Evolutionary conservation across 257 asterid genomes (phyloP).

Genomic region (Gentiana macrophylla): DNA sequence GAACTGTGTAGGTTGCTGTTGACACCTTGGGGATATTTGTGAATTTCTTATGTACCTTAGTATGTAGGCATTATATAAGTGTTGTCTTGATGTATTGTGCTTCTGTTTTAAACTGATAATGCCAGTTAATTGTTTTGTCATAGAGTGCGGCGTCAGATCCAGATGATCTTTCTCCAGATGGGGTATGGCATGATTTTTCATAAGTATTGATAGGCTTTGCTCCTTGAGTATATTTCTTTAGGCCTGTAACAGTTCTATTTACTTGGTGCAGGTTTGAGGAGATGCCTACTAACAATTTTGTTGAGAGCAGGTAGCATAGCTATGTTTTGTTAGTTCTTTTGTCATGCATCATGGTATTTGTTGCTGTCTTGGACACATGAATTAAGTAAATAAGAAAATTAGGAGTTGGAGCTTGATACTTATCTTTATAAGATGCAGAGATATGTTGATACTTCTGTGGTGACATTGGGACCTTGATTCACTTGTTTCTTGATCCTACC

Average conservation of each 20-base stretch:
- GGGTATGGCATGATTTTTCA: constrained; percentile 39
- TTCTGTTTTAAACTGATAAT: too few species aligned
- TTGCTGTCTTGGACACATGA: background rate
- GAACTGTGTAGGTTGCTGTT: too few species aligned
- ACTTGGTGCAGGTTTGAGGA: constrained; percentile 74
- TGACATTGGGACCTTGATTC: too few species aligned
- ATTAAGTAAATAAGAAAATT: background rate
- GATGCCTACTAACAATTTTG: constrained; percentile 93
- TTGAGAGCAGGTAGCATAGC: constrained; percentile 72
- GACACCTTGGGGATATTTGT: too few species aligned
- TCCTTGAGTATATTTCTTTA: background rate
- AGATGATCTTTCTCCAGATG: constrained; percentile 85
- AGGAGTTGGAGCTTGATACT: too few species aligned
- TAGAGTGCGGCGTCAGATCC: constrained; percentile 82
- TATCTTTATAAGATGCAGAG: too few species aligned
- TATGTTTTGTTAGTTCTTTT: background rate
- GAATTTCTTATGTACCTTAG: too few species aligned
- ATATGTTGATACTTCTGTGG: too few species aligned
- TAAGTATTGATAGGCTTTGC: background rate
- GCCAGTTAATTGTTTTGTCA: constrained; percentile 11
- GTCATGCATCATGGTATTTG: background rate
- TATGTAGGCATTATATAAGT: too few species aligned
- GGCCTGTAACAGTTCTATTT: constrained; percentile 4
- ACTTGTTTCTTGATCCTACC: background rate
- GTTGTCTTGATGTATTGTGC: too few species aligned